Evolutionary conservation across 306 rosid species (phyloP).

Genomic region (Malus sieversii): DNA sequence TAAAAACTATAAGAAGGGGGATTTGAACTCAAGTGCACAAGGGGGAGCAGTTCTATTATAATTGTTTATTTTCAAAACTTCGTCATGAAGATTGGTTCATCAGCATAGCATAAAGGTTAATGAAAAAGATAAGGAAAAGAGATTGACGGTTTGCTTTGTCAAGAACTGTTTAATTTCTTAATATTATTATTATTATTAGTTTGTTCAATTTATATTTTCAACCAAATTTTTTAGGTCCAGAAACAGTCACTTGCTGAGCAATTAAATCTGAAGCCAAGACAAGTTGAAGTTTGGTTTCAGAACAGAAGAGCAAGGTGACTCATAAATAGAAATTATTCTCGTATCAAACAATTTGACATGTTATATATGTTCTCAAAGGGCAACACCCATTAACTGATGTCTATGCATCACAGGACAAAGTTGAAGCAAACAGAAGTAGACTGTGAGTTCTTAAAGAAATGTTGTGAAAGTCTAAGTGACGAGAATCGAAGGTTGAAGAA

Average conservation of each 20-base stretch:
- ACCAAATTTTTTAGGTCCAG: constrained; percentile 45
- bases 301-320: constrained; percentile 84
- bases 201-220: background rate
- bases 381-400: background rate
- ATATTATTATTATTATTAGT: background rate
- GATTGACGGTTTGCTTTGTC: background rate
- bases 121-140: background rate
- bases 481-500: constrained; percentile 72
- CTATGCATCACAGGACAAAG: constrained; percentile 52
- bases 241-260: constrained; percentile 62
- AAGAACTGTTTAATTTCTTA: background rate
- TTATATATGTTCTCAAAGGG: background rate
- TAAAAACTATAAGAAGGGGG: too few relatives aligned
- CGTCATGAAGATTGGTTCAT: background rate
- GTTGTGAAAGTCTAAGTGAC: constrained; percentile 47
- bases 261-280: constrained; percentile 68
- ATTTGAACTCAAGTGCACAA: background rate
- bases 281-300: constrained; percentile 96
- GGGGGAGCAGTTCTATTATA: background rate
- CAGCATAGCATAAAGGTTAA: background rate
- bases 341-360: background rate
- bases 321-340: background rate
- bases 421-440: constrained; percentile 78
- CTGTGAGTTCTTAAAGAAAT: constrained; percentile 63
- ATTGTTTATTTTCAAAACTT: background rate